Evolutionary conservation across 1,139 yeast genomes (phyloP).

Genomic region (Petasospora fabianii): DNA sequence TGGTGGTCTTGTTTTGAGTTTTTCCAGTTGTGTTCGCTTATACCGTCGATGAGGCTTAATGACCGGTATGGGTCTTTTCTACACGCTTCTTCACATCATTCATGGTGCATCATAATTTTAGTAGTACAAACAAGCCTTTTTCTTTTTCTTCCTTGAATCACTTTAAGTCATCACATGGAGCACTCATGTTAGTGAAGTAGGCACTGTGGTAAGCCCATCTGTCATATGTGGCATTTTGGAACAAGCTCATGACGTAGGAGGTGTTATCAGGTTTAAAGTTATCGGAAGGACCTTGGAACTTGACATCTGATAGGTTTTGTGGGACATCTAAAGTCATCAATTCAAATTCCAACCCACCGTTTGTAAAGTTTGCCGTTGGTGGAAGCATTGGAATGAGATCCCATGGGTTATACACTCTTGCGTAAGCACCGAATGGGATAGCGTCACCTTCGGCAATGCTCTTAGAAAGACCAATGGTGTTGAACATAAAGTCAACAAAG

Average conservation of each 20-base stretch:
- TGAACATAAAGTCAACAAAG: slow-evolving; percentile 49
- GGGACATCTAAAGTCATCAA: slow-evolving; percentile 45
- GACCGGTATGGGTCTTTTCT: no score
- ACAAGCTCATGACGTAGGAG: not conserved
- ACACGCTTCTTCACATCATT: no score
- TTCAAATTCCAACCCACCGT: slow-evolving; percentile 48
- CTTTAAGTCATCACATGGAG: not conserved
- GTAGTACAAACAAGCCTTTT: not conserved
- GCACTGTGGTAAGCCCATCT: slow-evolving; percentile 6
- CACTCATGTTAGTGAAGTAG: slow-evolving; percentile 6
- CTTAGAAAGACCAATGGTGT: slow-evolving; percentile 31
- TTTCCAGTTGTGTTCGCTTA: no score
- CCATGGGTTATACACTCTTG: slow-evolving; percentile 52
- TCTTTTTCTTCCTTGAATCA: not conserved
- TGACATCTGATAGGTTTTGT: slow-evolving; percentile 41
- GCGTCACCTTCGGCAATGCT: slow-evolving; percentile 32
- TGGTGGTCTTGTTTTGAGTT: no score
- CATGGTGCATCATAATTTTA: not conserved
- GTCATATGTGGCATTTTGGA: slow-evolving; percentile 2
- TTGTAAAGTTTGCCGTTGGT: slow-evolving; percentile 41
- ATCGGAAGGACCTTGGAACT: slow-evolving; percentile 28
- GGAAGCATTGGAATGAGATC: slow-evolving; percentile 61
- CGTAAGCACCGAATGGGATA: slow-evolving; percentile 31
- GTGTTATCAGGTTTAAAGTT: slow-evolving; percentile 25
- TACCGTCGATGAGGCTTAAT: no score